These are phyloP conservation scores for Meira miltonrushii DNA, from an alignment of 1,284 basidiomycete species.

Conservation along the genomic window DNA sequence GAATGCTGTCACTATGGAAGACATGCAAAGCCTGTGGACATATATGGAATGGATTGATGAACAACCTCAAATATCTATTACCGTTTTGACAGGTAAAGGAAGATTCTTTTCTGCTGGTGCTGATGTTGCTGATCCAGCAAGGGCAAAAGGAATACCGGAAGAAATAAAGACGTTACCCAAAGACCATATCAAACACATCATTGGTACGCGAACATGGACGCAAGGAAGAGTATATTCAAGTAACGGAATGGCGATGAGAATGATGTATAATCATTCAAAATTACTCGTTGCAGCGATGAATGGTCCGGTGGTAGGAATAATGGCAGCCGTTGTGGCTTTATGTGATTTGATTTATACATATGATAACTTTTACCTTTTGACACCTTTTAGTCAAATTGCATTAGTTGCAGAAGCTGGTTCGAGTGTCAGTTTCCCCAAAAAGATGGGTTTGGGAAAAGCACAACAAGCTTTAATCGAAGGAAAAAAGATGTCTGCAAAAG, in stretches of 20 bases:
- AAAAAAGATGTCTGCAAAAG: slow-evolving; percentile 22
- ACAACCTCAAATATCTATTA: slow-evolving; percentile 26
- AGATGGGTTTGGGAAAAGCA: slow-evolving; percentile 31
- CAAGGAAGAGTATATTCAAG: background rate
- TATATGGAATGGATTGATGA: slow-evolving; percentile 28
- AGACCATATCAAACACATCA: background rate
- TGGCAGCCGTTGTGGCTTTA: slow-evolving; percentile 27
- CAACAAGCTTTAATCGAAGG: slow-evolving; percentile 33
- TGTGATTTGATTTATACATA: slow-evolving; percentile 34
- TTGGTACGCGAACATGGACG: background rate
- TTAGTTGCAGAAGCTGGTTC: slow-evolving; percentile 31
- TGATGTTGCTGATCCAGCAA: slow-evolving; percentile 29
- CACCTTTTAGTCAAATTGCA: slow-evolving; percentile 32
- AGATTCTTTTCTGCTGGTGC: slow-evolving; percentile 37
- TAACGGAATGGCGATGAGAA: background rate
- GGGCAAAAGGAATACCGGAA: slow-evolving; percentile 2
- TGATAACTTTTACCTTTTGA: slow-evolving; percentile 35
- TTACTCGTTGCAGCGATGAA: slow-evolving; percentile 35
- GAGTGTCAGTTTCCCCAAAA: slow-evolving; percentile 11
- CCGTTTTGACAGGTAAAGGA: slow-evolving; percentile 31
- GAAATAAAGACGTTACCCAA: slow-evolving; percentile 12
- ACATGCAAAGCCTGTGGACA: slow-evolving; percentile 21
- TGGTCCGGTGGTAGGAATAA: slow-evolving; percentile 33
- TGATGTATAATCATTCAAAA: slow-evolving; percentile 19
- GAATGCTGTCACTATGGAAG: slow-evolving; percentile 24